A percentile compares a stretch with the other conserved stretches of the same genome.
Conservation (phyloP, 2,329 filamentous ascomycete genomes). For the Fusarium anguioides region DNA sequence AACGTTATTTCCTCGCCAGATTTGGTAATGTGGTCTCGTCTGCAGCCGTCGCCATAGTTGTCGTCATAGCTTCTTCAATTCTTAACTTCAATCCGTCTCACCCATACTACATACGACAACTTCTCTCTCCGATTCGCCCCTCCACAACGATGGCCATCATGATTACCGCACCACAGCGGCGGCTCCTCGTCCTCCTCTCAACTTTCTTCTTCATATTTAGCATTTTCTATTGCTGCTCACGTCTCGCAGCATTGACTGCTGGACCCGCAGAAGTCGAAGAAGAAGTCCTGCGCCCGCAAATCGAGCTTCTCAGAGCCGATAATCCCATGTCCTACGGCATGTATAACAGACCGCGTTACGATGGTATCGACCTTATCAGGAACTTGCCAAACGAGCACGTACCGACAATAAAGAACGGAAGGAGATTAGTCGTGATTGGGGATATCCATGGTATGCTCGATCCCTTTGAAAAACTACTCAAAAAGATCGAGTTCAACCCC, state of each 20-base stretch:
- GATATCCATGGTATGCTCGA: conserved; percentile 91
- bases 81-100: not conserved
- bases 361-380: conserved; percentile 47
- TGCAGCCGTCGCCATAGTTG: conserved; percentile 4
- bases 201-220: conserved; percentile 50
- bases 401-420: conserved; percentile 54
- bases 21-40: conserved; percentile 18
- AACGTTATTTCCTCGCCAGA: not conserved
- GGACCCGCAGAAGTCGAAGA: conserved; percentile 15
- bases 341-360: conserved; percentile 53
- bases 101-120: conserved; percentile 7
- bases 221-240: conserved; percentile 50
- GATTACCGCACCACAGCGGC: conserved; percentile 45
- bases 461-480: conserved; percentile 73
- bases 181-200: conserved; percentile 47
- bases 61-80: conserved; percentile 23
- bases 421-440: conserved; percentile 82
- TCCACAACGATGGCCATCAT: conserved; percentile 35
- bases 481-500: conserved; percentile 70
- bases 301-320: conserved; percentile 46
- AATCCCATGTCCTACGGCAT: conserved; percentile 56
- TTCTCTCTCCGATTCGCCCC: conserved; percentile 10
- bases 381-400: conserved; percentile 47
- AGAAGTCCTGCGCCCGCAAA: conserved; percentile 8
- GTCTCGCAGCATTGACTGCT: conserved; percentile 46